A percentile compares a stretch with the other conserved stretches of the same genome.
Evolutionary conservation across 2,329 filamentous ascomycete genomes (phyloP).

Genomic region (Ophiostoma australiae): DNA sequence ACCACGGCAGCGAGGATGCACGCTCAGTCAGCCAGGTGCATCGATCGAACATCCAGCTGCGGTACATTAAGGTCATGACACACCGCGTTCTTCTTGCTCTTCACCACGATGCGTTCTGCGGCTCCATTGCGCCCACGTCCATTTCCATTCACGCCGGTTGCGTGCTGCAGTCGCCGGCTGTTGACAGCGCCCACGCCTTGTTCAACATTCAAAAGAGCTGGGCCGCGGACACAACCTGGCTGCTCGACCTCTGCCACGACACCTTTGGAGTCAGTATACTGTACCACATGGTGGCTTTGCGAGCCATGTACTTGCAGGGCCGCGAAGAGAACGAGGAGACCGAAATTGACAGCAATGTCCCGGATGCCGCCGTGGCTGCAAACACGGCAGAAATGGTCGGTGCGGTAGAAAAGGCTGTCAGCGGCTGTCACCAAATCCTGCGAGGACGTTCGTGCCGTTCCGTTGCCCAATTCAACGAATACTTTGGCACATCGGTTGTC

Average conservation of each 20-base stretch:
- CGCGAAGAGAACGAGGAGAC: neutral
- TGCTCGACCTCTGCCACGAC: slow-evolving; percentile 31
- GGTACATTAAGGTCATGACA: slow-evolving; percentile 28
- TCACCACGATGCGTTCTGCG: slow-evolving; percentile 27
- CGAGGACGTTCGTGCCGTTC: slow-evolving; percentile 29
- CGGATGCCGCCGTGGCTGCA: too few relatives aligned
- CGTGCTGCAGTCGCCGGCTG: neutral
- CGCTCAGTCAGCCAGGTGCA: neutral
- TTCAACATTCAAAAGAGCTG: slow-evolving; percentile 29
- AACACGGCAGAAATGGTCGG: neutral
- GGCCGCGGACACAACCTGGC: slow-evolving; percentile 24
- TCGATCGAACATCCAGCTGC: slow-evolving; percentile 2
- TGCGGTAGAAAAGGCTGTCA: neutral
- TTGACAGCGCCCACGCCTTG: neutral
- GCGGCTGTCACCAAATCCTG: slow-evolving; percentile 22
- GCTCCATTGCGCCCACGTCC: neutral
- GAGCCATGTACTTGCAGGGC: neutral
- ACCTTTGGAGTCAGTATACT: slow-evolving; percentile 30
- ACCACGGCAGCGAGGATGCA: neutral
- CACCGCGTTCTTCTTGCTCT: slow-evolving; percentile 30
- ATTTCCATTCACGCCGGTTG: neutral
- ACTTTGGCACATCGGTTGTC: slow-evolving; percentile 27
- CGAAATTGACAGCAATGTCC: neutral
- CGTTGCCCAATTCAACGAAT: slow-evolving; percentile 29
- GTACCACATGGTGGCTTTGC: slow-evolving; percentile 27